Evolutionary conservation across 2,329 filamentous ascomycete genomes (phyloP).

Genomic region (Fusarium tricinctum): DNA sequence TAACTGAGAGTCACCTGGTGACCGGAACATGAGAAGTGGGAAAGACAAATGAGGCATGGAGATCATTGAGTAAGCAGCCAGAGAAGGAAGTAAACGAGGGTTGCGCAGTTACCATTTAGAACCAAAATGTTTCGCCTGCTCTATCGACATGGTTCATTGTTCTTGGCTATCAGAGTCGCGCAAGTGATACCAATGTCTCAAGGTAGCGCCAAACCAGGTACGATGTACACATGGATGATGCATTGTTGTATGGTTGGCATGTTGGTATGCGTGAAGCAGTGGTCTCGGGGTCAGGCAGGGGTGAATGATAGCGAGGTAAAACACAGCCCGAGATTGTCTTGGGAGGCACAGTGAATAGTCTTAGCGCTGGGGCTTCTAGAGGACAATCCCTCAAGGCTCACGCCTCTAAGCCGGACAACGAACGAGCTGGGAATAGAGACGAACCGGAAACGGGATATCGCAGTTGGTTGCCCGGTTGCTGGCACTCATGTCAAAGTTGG

Average conservation of each 20-base stretch:
- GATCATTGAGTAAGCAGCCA: conserved; percentile 5
- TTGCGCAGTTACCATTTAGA: conserved; percentile 17
- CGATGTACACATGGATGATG: conserved; percentile 30
- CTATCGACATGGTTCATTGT: conserved; percentile 27
- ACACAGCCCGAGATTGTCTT: conserved; percentile 48
- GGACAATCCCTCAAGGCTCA: conserved; percentile 27
- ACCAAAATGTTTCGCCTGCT: conserved; percentile 26
- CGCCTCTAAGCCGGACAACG: conserved; percentile 17
- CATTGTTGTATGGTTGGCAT: conserved; percentile 39
- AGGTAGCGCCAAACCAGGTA: conserved; percentile 45
- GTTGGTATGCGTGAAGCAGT: conserved; percentile 43
- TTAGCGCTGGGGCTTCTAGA: conserved; percentile 30
- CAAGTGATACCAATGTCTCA: conserved; percentile 48
- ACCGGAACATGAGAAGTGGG: conserved; percentile 9
- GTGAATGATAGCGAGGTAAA: conserved; percentile 44
- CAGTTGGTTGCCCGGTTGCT: conserved; percentile 38
- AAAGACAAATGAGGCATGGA: conserved; percentile 1
- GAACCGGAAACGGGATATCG: conserved; percentile 33
- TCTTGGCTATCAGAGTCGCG: conserved; percentile 27
- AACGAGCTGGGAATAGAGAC: conserved; percentile 24
- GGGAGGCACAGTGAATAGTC: conserved; percentile 28
- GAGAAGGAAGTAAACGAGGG: conserved; percentile 1
- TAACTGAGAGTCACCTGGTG: conserved; percentile 27
- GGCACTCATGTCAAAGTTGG: conserved; percentile 20
- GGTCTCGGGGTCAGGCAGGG: conserved; percentile 36